Conservation (phyloP, 1,139 yeast species). For the Kodamaea suecica region DNA sequence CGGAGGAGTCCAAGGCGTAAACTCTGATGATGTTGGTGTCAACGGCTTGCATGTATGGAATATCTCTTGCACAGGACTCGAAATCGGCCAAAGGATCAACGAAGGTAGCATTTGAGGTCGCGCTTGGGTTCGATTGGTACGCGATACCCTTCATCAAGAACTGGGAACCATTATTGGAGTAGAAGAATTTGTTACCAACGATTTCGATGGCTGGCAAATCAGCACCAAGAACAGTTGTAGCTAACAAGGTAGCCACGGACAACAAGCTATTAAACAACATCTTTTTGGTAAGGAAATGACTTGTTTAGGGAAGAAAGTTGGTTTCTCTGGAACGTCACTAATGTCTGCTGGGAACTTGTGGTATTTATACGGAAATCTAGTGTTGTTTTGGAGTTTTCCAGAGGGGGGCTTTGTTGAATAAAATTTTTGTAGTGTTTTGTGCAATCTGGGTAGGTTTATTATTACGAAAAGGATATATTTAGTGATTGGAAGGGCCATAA, state of each 20-base stretch:
- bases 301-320: background rate
- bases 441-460: background rate
- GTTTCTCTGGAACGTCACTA: background rate
- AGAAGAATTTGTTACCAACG: conserved; percentile 74
- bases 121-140: conserved; percentile 63
- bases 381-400: too few species aligned
- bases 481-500: too few species aligned
- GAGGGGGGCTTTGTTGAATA: background rate
- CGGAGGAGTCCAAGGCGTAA: conserved; percentile 64
- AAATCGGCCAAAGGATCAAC: conserved; percentile 25
- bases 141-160: conserved; percentile 80
- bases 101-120: conserved; percentile 41
- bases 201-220: conserved; percentile 53
- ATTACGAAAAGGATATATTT: too few species aligned
- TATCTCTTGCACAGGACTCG: conserved; percentile 67
- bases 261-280: conserved; percentile 52
- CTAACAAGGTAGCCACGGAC: conserved; percentile 36
- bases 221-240: conserved; percentile 34
- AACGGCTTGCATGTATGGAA: conserved; percentile 60
- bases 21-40: conserved; percentile 71
- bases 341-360: background rate
- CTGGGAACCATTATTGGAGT: conserved; percentile 73
- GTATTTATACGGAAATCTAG: background rate
- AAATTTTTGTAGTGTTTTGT: background rate
- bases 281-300: background rate